Percentiles rank a stretch among this genome's conserved stretches.
Evolutionary conservation across 805 yeast genomes (phyloP).

Genomic region (Suhomyces xylopsoci): DNA sequence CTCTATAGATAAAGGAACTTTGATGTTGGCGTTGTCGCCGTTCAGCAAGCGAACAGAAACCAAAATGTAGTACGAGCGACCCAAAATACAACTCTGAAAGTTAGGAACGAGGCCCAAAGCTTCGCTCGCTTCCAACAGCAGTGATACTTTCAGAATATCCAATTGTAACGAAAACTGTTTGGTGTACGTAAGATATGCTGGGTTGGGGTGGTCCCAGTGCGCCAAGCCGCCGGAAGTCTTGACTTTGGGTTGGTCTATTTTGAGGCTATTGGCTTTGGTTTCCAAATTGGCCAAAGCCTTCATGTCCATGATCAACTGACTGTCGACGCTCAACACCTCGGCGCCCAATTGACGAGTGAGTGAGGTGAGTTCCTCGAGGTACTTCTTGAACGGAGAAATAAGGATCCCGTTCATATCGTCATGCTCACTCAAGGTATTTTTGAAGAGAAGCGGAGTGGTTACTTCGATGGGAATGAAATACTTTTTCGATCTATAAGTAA

Average conservation of each 20-base stretch:
- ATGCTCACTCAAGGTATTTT: slow-evolving; percentile 13
- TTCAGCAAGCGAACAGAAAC: slow-evolving; percentile 17
- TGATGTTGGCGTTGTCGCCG: slow-evolving; percentile 16
- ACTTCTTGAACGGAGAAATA: slow-evolving; percentile 18
- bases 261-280: slow-evolving; percentile 18
- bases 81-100: slow-evolving; percentile 28
- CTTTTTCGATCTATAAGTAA: slow-evolving; percentile 31
- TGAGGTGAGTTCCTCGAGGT: slow-evolving; percentile 15
- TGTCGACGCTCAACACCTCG: slow-evolving; percentile 16
- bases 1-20: slow-evolving; percentile 19
- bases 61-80: slow-evolving; percentile 23
- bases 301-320: slow-evolving; percentile 24
- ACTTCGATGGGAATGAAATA: slow-evolving; percentile 39
- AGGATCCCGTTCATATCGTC: slow-evolving; percentile 21
- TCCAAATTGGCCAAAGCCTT: slow-evolving; percentile 23
- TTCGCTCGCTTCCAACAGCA: slow-evolving; percentile 14
- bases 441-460: slow-evolving; percentile 30
- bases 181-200: background rate
- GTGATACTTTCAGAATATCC: background rate
- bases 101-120: slow-evolving; percentile 22
- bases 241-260: slow-evolving; percentile 12
- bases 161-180: slow-evolving; percentile 2
- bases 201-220: slow-evolving; percentile 4
- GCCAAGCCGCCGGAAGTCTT: slow-evolving; percentile 1
- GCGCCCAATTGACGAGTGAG: slow-evolving; percentile 15